A percentile compares a stretch with the other conserved stretches of the same genome.
Conservation (phyloP, 1,139 yeast genomes). For the Scheffersomyces stambukii region DNA sequence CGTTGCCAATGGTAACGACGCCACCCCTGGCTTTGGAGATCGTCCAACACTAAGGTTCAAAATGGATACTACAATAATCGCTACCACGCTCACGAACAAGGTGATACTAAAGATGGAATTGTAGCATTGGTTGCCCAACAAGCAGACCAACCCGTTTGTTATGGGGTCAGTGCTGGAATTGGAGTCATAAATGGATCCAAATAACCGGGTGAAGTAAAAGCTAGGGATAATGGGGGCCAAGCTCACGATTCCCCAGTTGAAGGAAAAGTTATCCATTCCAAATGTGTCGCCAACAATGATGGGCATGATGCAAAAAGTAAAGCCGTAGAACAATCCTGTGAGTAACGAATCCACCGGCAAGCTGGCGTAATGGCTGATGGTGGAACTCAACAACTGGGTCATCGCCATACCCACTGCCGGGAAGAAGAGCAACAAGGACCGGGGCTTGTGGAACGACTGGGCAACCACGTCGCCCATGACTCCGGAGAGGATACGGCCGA, state of each 20-base stretch:
- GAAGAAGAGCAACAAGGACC: conserved; percentile 43
- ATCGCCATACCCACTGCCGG: conserved; percentile 40
- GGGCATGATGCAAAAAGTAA: conserved; percentile 54
- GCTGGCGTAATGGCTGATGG: conserved; percentile 20
- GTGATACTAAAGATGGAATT: conserved; percentile 36
- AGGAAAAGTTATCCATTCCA: conserved; percentile 52
- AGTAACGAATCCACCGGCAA: conserved; percentile 39
- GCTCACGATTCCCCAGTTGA: conserved; percentile 56
- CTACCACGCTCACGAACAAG: conserved; percentile 22
- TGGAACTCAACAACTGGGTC: conserved; percentile 41
- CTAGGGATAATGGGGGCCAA: conserved; percentile 53
- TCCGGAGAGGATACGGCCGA: conserved; percentile 52
- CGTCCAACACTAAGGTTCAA: conserved; percentile 19
- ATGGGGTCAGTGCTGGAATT: conserved; percentile 18
- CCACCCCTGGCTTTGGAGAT: not conserved
- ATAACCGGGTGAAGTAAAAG: conserved; percentile 44
- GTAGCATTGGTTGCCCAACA: conserved; percentile 41
- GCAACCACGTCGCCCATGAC: conserved; percentile 48
- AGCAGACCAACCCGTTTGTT: conserved; percentile 23
- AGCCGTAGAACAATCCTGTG: conserved; percentile 56
- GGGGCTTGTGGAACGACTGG: conserved; percentile 36
- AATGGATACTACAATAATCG: conserved; percentile 18
- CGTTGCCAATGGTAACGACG: conserved; percentile 1
- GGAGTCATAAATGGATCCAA: conserved; percentile 51
- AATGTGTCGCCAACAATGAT: conserved; percentile 55